Evolutionary conservation across 768 basidiomycete species (phyloP), one percentile per base, ranked within the genome.

Genomic region (Suillus bovinus): DNA sequence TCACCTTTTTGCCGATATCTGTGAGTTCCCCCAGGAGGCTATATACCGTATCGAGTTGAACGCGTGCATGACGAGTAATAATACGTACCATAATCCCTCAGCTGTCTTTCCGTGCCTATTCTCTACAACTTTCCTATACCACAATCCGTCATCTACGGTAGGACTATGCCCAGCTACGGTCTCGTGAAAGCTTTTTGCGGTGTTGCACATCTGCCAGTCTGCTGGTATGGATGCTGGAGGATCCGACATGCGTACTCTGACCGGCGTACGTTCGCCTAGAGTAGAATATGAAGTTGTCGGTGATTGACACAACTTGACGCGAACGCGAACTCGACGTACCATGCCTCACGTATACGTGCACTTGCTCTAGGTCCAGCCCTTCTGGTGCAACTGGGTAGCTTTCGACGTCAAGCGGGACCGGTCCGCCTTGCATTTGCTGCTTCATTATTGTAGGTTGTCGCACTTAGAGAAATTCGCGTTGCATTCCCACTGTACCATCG

Each of bases 311-410:
- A 11, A 60, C 31, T 31, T 10, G 20, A 29, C 3, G 61, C 44
- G n/a, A 39, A 53, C 16, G n/a, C 22, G 29, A 34, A 16, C 20
- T 38, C 39, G 59, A 76, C 85, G 54, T 61, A 90, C 90, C 90
- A 71, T 93, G 91, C 29, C 91, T 80, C 5, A 89, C 83, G 68
- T 85, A 92, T 42, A 91, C 73, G 70, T 92, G 88, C 13, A 92
- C 88, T 71, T 91, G 90, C 70, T 88, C 81, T 44, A 92, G 76
- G 66, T 78, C 63, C 20, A 92, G 77, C 29, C 76, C 81, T 2
- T 34, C 33, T 34, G 33, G 33, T 34, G 33, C 10, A 10, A 78
- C 70, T 4, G 86, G 84, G 69, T 92, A 92, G 9, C 74, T 74
- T 27, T 86, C 79, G 1, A 86, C 84, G 58, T 91, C 86, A 20